Evolutionary conservation across 2,329 filamentous ascomycete species (phyloP), one percentile per base, ranked within the genome.

Genomic region (Huntiella bhutanensis): DNA sequence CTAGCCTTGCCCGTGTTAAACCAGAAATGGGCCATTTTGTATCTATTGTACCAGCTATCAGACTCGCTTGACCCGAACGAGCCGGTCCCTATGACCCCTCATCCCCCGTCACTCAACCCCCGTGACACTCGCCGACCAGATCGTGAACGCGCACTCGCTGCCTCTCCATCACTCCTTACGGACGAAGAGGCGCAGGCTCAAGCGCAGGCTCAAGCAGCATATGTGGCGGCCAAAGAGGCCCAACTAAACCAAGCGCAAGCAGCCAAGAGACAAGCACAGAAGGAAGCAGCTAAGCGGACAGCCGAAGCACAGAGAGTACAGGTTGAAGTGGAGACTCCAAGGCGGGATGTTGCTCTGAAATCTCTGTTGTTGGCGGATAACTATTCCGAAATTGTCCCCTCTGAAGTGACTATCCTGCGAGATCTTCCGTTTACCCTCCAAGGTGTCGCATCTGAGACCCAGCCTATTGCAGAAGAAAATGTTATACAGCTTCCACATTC

Each of bases 11-110:
- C 87, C 0, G 87, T 96, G 4, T 70, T 98, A 39, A 82, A 83
- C 56, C 82, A 94, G 61, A 98, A 98, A 71, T 96, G 87, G 86
- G 85, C 82, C 3, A 95, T 98, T 53, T 69, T 98, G 15, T 92
- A 92, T 59, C 76, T 98, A 37, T 73, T 98, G 37, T 82, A 91
- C 59, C 78, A 84, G 55, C 72, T 95, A 41, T 77, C 83, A 51
- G 82, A 87, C 56, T 75, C 73, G 3, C 69, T 71, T 33, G 67
- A 75, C 50, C 70, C 71, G 2, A 65, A 61, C 54, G 68, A 72
- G 46, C 70, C 68, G 38, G 59, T 65, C 8, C 65, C 66, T n/a
- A 54, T 68, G 33, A 67, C 59, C 47, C 65, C 63, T 15, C 43
- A 44, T 51, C 53, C 54, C 52, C 49, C 44, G 49, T 42, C 59